Evolutionary conservation across 225 moss, liverwort and hornwort genomes (phyloP).

Genomic region (Anthoceros angustus): DNA sequence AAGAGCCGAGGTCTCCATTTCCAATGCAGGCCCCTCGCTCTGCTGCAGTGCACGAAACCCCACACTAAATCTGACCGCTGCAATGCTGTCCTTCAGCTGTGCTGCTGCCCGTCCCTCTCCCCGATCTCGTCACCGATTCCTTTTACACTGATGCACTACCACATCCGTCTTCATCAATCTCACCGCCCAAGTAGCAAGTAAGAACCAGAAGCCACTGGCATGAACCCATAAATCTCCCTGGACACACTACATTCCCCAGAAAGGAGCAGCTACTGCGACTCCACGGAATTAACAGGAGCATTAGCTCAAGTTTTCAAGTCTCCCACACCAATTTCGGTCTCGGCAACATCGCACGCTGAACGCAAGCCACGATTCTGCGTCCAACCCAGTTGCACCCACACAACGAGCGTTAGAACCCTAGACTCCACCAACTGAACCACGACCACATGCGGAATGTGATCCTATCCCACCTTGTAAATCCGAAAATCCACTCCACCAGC

Average conservation of each 20-base stretch:
- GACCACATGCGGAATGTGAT: too few relatives aligned
- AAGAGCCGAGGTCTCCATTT: neutral
- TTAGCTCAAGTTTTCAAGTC: neutral
- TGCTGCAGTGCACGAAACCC: neutral
- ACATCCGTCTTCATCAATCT: slow-evolving; percentile 25
- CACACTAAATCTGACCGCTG: neutral
- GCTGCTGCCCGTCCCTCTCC: neutral
- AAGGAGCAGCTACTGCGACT: slow-evolving; percentile 13
- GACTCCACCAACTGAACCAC: too few relatives aligned
- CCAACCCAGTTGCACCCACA: neutral
- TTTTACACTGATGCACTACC: neutral
- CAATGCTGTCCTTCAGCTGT: neutral
- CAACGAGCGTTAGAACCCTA: neutral
- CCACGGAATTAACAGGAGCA: neutral
- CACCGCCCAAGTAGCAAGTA: slow-evolving; percentile 24
- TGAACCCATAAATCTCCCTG: slow-evolving; percentile 24
- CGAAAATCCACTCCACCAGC: too few relatives aligned
- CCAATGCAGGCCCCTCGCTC: slow-evolving; percentile 11
- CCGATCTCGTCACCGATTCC: neutral
- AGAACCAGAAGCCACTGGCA: slow-evolving; percentile 35
- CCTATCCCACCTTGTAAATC: too few relatives aligned
- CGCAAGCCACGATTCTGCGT: neutral
- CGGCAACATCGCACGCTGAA: neutral
- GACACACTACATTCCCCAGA: slow-evolving; percentile 23
- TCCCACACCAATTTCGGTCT: neutral